phyloP scores from a whole-genome alignment of 768 basidiomycete genomes.

The Suillus sp. region DNA sequence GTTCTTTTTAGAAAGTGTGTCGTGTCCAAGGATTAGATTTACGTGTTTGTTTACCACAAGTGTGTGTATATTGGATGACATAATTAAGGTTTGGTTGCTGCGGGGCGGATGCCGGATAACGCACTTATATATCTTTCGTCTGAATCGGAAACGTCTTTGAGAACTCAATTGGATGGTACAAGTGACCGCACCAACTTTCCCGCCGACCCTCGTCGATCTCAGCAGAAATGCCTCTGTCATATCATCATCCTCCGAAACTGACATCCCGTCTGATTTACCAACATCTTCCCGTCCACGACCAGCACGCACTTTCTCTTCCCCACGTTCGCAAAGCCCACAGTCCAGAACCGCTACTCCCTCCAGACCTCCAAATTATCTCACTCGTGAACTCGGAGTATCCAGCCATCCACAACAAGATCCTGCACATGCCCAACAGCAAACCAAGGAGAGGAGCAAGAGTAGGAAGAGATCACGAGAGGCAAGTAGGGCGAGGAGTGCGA shows the following conservation, averaged over 20 bases:
- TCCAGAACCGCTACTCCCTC: constrained; percentile 39
- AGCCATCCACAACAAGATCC: constrained; percentile 16
- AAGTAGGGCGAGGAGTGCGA: constrained; percentile 49
- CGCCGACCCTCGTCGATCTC: constrained; percentile 58
- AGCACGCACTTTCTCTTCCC: constrained; percentile 63
- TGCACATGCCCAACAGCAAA: constrained; percentile 16
- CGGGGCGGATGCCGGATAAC: no score
- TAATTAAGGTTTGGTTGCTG: no score
- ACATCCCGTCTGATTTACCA: constrained; percentile 41
- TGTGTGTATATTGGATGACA: no score
- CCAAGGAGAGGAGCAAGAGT: constrained; percentile 42
- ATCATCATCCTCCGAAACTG: constrained; percentile 63
- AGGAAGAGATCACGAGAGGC: constrained; percentile 33
- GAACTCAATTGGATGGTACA: constrained; percentile 7
- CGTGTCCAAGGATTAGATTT: no score
- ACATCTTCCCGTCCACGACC: constrained; percentile 54
- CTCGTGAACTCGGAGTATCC: constrained; percentile 54
- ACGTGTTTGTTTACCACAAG: no score
- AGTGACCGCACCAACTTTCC: constrained; percentile 20
- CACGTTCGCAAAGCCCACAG: constrained; percentile 56
- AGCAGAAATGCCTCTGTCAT: constrained; percentile 80
- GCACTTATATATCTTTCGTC: no score
- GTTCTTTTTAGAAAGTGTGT: no score
- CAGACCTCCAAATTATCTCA: constrained; percentile 57
- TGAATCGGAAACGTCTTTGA: no score